Percentiles rank a stretch among this genome's conserved stretches.
phyloP scores from a whole-genome alignment of 306 rosid genomes.

The Inga laurina region DNA sequence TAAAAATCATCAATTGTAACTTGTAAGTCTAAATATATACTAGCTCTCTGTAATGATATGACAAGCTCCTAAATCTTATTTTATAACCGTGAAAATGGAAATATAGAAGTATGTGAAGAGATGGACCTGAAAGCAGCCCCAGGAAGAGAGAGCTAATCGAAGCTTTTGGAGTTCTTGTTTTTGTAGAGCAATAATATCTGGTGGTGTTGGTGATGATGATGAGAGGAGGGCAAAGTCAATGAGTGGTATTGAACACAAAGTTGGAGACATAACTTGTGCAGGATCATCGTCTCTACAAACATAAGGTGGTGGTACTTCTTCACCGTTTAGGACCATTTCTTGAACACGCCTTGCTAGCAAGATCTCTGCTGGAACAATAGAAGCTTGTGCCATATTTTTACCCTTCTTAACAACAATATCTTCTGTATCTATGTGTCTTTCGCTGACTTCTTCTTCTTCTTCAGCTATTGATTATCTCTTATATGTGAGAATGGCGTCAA shows the following conservation, averaged over 20 bases:
- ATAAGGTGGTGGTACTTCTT: slow-evolving; percentile 43
- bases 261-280: slow-evolving; percentile 14
- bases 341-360: slow-evolving; percentile 43
- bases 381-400: not conserved
- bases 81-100: no score
- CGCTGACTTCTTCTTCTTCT: not conserved
- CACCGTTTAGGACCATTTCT: slow-evolving; percentile 41
- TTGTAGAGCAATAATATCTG: not conserved
- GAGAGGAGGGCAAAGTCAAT: slow-evolving; percentile 34
- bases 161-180: not conserved
- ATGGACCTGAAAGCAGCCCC: slow-evolving; percentile 54
- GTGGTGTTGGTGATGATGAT: slow-evolving; percentile 19
- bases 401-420: no score
- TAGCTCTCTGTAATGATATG: no score
- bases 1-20: not conserved
- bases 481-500: no score
- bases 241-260: slow-evolving; percentile 20
- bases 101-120: not conserved
- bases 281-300: slow-evolving; percentile 8
- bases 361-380: not conserved
- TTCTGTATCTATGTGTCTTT: not conserved
- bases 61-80: no score
- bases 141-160: slow-evolving; percentile 27
- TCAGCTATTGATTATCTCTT: not conserved
- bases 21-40: no score